Conservation (phyloP, 805 yeast genomes). For the Metschnikowia similis region DNA sequence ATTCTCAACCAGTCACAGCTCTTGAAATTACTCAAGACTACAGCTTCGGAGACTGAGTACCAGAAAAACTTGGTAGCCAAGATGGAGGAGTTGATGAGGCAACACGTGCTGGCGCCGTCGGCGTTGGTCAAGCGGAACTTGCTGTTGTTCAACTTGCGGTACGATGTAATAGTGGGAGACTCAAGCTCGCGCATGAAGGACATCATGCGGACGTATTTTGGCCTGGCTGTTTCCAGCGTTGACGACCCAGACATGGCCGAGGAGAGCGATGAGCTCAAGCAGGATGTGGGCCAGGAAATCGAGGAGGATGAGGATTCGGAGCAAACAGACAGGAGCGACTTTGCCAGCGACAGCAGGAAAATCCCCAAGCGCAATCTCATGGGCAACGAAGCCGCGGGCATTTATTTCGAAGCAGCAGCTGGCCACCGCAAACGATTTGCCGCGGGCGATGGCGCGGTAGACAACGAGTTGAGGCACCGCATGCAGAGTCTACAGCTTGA, state of each 20-base stretch:
- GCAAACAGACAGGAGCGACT: constrained; percentile 2
- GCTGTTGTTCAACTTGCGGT: constrained; percentile 2
- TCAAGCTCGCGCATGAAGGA: neutral
- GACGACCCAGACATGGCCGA: constrained; percentile 5
- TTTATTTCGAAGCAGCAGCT: constrained; percentile 4
- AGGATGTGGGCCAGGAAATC: constrained; percentile 19
- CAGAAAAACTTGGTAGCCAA: constrained; percentile 4
- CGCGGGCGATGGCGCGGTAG: constrained; percentile 3
- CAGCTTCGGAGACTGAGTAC: constrained; percentile 2
- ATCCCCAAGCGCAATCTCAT: constrained; percentile 11
- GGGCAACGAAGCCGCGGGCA: constrained; percentile 5
- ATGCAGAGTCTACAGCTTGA: constrained; percentile 14
- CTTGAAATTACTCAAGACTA: constrained; percentile 10
- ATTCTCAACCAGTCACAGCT: constrained; percentile 24
- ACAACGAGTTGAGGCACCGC: constrained; percentile 11
- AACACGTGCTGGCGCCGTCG: neutral
- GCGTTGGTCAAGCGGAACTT: neutral
- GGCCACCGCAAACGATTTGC: constrained; percentile 12
- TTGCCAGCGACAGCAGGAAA: constrained; percentile 4
- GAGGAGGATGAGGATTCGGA: constrained; percentile 7
- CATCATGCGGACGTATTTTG: constrained; percentile 10
- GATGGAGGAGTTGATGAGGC: neutral
- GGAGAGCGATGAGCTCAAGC: constrained; percentile 13
- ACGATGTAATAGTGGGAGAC: constrained; percentile 3
- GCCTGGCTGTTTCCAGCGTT: neutral